Evolutionary conservation across 345 rosid species (phyloP).

Genomic region (Eucalyptus sp.): DNA sequence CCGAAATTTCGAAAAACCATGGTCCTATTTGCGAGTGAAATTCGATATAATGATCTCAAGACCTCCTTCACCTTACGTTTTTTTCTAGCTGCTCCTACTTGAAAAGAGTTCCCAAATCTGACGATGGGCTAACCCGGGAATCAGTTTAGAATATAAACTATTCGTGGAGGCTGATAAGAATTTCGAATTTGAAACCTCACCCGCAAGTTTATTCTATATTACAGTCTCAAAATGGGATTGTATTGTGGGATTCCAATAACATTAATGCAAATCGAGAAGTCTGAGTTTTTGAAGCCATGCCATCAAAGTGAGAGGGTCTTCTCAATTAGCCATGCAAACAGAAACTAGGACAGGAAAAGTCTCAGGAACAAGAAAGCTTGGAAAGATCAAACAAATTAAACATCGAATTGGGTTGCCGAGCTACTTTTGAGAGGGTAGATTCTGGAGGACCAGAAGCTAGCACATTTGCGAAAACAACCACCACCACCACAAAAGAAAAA

Average conservation of each 20-base stretch:
- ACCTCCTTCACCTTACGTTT: not conserved
- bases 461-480: not conserved
- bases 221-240: too few relatives aligned
- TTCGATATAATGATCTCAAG: not conserved
- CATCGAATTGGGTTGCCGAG: not conserved
- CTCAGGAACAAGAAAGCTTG: not conserved
- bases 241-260: not conserved
- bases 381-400: not conserved
- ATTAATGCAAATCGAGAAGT: not conserved
- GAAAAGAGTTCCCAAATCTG: not conserved
- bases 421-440: not conserved
- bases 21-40: not conserved
- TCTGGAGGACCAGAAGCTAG: not conserved
- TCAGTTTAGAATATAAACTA: not conserved
- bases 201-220: too few relatives aligned
- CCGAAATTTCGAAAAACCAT: not conserved
- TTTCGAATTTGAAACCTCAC: not conserved
- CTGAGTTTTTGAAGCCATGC: not conserved
- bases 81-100: not conserved
- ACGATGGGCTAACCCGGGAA: not conserved
- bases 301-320: not conserved
- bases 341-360: not conserved
- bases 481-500: not conserved
- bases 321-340: not conserved
- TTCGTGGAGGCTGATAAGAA: not conserved